Evolutionary conservation across 176 grass and related monocot genomes (phyloP), one percentile per base, ranked within the genome.

Genomic region (Eleusine coracana): DNA sequence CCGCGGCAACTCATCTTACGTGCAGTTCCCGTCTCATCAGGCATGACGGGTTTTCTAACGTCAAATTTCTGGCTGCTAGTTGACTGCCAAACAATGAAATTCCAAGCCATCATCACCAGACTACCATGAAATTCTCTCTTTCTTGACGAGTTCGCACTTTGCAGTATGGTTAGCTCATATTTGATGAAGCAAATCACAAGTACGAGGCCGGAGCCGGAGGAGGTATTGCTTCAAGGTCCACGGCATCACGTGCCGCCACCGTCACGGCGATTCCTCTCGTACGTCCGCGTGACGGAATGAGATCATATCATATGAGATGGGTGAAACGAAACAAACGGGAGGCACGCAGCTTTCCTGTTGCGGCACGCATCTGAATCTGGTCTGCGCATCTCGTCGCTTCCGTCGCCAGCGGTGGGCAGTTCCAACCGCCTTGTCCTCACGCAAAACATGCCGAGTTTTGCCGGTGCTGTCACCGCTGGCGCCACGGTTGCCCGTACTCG

Each of bases 351-450:
- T 76, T 41, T 56, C n/a, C 73, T 34, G 56, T 77, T 50, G 46
- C 83, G 27, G 58, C 41, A 50, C 80, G 45, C 45, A 66, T 34
- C 75, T 9, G 16, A 20, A 39, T 51, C 27, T 34, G 66, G 52
- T 44, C 50, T 23, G 37, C 11, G n/a, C 68, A 21, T 49, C 25
- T 25, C 38, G 15, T 81, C 56, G 59, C 23, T 48, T 17, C 17
- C 16, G 44, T n/a, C 42, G n/a, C 70, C 63, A 60, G 51, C 40
- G 23, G 59, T 34, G 75, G 75, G 80, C 66, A 4, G 85, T 66
- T 68, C 63, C 72, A 85, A 81, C 82, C 17, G 76, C 73, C 82
- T 59, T 29, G 66, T 5, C 86, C 27, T 78, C 86, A 82, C 79
- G 64, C 74, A 68, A 39, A 85, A 84, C 86, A 63, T 81, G 36